These are phyloP conservation scores for Verbascum thapsus DNA, from an alignment of 257 asterid species.

Conservation along the genomic window DNA sequence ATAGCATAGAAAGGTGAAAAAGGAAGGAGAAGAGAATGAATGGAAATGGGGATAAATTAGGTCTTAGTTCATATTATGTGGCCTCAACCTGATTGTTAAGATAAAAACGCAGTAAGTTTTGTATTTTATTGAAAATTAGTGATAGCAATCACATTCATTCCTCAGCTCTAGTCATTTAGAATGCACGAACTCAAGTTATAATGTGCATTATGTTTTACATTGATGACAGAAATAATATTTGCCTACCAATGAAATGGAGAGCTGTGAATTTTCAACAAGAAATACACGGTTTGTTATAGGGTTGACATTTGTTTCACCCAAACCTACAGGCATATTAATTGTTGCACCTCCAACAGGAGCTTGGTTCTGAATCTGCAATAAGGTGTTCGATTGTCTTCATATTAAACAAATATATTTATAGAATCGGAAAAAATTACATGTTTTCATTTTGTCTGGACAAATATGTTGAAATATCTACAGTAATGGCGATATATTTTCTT, in stretches of 20 bases:
- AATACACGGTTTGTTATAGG: background rate
- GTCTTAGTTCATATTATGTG: constrained; percentile 3
- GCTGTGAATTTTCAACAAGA: no score
- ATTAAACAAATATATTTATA: background rate
- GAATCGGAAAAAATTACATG: background rate
- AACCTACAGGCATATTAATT: background rate
- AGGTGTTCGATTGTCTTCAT: background rate
- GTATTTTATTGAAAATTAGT: background rate
- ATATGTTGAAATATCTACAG: no score
- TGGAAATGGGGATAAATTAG: no score
- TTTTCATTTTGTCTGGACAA: background rate
- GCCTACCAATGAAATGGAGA: no score
- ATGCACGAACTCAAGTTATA: background rate
- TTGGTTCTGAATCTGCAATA: background rate
- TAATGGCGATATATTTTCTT: no score
- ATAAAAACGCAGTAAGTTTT: background rate
- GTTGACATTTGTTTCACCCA: background rate
- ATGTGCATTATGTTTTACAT: background rate
- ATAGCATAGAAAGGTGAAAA: no score
- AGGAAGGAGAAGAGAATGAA: no score
- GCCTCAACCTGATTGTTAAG: background rate
- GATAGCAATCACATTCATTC: background rate
- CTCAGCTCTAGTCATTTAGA: background rate
- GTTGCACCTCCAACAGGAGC: background rate
- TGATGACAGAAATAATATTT: no score